phyloP scores from a whole-genome alignment of 768 basidiomycete genomes.

The Pulveroboletus frians region DNA sequence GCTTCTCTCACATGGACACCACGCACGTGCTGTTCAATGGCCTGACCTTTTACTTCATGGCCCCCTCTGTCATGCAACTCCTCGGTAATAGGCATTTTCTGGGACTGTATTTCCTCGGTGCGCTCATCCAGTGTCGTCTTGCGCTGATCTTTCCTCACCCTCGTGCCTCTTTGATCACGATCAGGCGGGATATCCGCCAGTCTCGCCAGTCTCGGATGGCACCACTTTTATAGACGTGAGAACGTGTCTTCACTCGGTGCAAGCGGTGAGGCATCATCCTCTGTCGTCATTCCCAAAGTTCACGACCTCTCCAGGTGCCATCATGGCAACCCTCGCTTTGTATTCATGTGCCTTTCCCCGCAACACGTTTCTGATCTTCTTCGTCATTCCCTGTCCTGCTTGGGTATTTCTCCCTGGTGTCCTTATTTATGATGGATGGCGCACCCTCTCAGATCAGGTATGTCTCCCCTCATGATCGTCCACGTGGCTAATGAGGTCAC shows the following conservation, averaged over 20 bases:
- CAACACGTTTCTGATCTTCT: slow-evolving; percentile 65
- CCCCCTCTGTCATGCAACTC: slow-evolving; percentile 52
- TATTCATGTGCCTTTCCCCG: slow-evolving; percentile 67
- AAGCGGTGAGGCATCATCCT: slow-evolving; percentile 49
- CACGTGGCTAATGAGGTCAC: background rate
- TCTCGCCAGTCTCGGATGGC: slow-evolving; percentile 45
- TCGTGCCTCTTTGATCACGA: background rate
- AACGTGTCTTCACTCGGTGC: slow-evolving; percentile 52
- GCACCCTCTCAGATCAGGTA: slow-evolving; percentile 33
- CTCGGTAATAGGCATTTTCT: slow-evolving; percentile 67
- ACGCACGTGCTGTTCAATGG: slow-evolving; percentile 69
- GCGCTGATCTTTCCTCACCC: background rate
- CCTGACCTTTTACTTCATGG: slow-evolving; percentile 77
- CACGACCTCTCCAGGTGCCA: slow-evolving; percentile 47
- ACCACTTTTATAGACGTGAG: slow-evolving; percentile 30
- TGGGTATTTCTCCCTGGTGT: slow-evolving; percentile 70
- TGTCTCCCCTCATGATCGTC: slow-evolving; percentile 5
- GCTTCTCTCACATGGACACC: slow-evolving; percentile 64
- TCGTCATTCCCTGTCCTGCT: slow-evolving; percentile 73
- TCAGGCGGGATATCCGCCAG: slow-evolving; percentile 59
- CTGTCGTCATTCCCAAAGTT: background rate
- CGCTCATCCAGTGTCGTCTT: slow-evolving; percentile 14
- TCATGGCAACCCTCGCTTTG: slow-evolving; percentile 65
- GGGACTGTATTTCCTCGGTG: slow-evolving; percentile 68
- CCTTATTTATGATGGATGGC: slow-evolving; percentile 32